Evolutionary conservation across 306 rosid genomes (phyloP).

Genomic region (Vigna trinervia): DNA sequence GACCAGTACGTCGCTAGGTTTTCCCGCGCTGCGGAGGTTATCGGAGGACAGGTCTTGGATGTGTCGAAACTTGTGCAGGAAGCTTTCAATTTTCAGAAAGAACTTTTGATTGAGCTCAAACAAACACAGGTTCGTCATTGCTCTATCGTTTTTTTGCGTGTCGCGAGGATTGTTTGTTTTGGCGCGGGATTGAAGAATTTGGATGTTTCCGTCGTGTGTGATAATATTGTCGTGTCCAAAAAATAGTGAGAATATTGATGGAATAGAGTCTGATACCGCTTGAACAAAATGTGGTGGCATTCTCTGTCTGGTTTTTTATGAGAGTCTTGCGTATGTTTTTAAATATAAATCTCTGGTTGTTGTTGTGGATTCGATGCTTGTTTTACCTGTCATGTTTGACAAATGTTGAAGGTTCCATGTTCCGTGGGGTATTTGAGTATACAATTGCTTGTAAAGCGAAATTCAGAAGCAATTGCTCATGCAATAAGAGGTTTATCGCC

Average conservation of each 20-base stretch:
- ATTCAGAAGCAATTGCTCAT: neutral
- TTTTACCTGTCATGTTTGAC: constrained; percentile 9
- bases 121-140: constrained; percentile 67
- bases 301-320: neutral
- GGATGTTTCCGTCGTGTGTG: constrained; percentile 7
- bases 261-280: neutral
- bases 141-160: neutral
- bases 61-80: constrained; percentile 59
- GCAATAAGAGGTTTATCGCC: constrained; percentile 13
- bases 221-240: neutral
- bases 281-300: constrained; percentile 25
- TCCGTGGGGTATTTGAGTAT: neutral
- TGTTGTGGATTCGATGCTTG: constrained; percentile 20
- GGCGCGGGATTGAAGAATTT: constrained; percentile 32
- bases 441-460: constrained; percentile 5
- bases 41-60: constrained; percentile 81
- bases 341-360: neutral
- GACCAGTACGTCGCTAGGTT: constrained; percentile 60
- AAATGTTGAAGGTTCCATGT: neutral
- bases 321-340: neutral
- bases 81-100: constrained; percentile 75
- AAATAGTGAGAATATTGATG: neutral
- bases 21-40: constrained; percentile 70
- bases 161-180: constrained; percentile 3
- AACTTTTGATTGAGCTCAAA: constrained; percentile 72